phyloP scores from a whole-genome alignment of 495 filamentous ascomycete species.

The Hypoxylon perforatum region DNA sequence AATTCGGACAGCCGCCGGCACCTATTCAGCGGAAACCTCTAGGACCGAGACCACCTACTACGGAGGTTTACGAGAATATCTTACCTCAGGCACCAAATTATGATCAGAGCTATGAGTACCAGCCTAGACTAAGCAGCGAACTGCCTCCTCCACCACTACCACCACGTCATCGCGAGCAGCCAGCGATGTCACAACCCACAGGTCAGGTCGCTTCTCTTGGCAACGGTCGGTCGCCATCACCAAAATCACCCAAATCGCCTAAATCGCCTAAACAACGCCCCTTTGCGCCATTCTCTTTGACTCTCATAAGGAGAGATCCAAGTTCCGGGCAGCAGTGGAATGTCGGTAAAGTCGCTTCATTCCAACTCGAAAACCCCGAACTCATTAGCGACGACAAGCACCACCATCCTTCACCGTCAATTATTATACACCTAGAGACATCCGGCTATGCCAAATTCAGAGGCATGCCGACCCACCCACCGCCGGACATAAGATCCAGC shows the following conservation, averaged over 20 bases:
- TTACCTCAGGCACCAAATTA: constrained; percentile 24
- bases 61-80: constrained; percentile 18
- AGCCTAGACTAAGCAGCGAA: constrained; percentile 19
- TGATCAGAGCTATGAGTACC: constrained; percentile 24
- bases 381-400: constrained; percentile 67
- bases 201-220: constrained; percentile 6
- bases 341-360: constrained; percentile 74
- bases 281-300: constrained; percentile 69
- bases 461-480: constrained; percentile 52
- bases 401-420: constrained; percentile 47
- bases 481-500: constrained; percentile 30
- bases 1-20: constrained; percentile 11
- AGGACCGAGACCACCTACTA: constrained; percentile 22
- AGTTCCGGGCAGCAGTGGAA: constrained; percentile 87
- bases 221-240: constrained; percentile 30
- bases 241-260: constrained; percentile 33
- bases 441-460: constrained; percentile 63
- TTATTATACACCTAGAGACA: constrained; percentile 57
- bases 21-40: constrained; percentile 37
- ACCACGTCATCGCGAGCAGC: constrained; percentile 16
- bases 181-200: neutral
- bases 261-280: constrained; percentile 35
- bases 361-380: constrained; percentile 64
- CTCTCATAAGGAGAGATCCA: constrained; percentile 89
- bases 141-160: constrained; percentile 21